Base-by-base conservation (phyloP, 441 rosid genomes). In the Croton setiger region DNA sequence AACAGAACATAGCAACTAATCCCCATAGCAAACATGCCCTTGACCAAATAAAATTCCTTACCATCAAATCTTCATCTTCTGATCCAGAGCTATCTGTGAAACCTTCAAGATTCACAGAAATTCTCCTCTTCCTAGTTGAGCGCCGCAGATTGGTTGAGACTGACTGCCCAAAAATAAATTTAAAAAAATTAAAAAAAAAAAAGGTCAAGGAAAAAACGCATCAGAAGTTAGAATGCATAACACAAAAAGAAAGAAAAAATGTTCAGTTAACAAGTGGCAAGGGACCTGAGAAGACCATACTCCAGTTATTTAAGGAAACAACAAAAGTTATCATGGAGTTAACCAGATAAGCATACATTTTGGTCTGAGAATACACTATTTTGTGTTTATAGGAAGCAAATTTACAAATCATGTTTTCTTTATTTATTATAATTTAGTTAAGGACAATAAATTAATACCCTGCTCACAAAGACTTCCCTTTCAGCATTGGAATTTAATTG, bases 51-150 rank as follows among this genome's bases (percentile, higher is more conserved):
- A 35, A 72, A 48, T 72, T 69, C 67, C 88, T 82, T 69, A 92
- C 99, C 99, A 90, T 95, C 79, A 92, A 70, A 72, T 90, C 98
- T 80, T 82, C 97, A 78, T 92, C 99, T 80, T 88, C 98, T 68
- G 91, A 88, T 73, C 98, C 99, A 55, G 98, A 95, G 83, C 95
- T 92, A 74, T 86, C 91, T 9, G 93, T 88, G 77, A 84, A 95
- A 77, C 72, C 96, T 56, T 88, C 96, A 71, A 90, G 98, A 73
- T 84, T 86, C 71, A 88, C 95, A 68, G 97, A 79, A 66, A 86
- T 59, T 80, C 97, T 89, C 84, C 97, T 89, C 85, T 85, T 91
- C 79, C 99, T 80, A 36, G 97, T 87, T 58, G 99, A 95, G 65
- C 98, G 99, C 59, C 99, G 93, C 69, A 95, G 97, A 77, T 95